These are phyloP conservation scores for Westerdykella aurantiaca DNA, from an alignment of 2,329 filamentous ascomycete species.

Conservation along the genomic window DNA sequence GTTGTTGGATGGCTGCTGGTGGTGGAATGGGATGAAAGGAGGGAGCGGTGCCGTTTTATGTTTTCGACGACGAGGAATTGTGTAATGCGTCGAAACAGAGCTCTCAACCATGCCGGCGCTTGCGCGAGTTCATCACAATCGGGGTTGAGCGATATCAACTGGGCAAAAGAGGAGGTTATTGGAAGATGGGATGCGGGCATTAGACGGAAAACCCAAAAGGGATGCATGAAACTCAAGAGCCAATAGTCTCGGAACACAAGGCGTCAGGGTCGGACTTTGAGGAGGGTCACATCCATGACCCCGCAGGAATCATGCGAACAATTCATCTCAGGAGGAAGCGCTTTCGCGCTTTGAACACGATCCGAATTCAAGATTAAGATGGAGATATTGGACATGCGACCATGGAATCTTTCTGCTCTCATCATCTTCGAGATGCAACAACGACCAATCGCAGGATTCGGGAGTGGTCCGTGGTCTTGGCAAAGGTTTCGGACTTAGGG, in stretches of 20 bases:
- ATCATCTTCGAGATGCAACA: constrained; percentile 3
- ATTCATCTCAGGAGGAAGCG: not conserved
- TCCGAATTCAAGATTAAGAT: constrained; percentile 4
- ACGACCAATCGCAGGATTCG: constrained; percentile 12
- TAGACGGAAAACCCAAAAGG: constrained; percentile 10
- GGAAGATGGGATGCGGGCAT: constrained; percentile 13
- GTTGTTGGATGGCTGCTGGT: too few species aligned
- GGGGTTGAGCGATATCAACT: constrained; percentile 2
- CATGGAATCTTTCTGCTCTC: constrained; percentile 2
- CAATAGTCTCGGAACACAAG: constrained; percentile 16
- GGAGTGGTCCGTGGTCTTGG: constrained; percentile 8
- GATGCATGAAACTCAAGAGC: constrained; percentile 18
- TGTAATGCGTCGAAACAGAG: constrained; percentile 4
- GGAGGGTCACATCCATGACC: constrained; percentile 4
- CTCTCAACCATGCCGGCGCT: constrained; percentile 1
- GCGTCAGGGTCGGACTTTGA: constrained; percentile 12
- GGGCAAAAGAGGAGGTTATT: constrained; percentile 9
- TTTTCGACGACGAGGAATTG: constrained; percentile 1
- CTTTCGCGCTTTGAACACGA: constrained; percentile 13
- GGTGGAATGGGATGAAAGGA: too few species aligned
- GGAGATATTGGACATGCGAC: constrained; percentile 6
- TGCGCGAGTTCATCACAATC: constrained; percentile 9
- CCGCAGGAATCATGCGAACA: constrained; percentile 3
- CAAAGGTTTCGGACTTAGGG: constrained; percentile 9
- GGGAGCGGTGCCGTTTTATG: too few species aligned